These are phyloP conservation scores for Berkeleyomyces basicola DNA, from an alignment of 2,329 filamentous ascomycete species.

Conservation along the genomic window DNA sequence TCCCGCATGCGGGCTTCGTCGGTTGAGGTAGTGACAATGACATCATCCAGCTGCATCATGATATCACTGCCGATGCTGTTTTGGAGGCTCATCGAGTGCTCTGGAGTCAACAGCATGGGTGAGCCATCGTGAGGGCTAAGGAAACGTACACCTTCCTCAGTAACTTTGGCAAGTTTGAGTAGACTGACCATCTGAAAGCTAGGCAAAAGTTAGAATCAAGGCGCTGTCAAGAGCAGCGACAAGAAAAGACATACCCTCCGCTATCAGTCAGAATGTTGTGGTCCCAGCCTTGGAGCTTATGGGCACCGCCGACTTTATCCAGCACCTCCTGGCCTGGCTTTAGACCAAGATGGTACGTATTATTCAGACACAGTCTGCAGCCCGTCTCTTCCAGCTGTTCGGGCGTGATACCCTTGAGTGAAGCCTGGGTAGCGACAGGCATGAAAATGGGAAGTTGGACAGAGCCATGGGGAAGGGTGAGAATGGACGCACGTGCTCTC, in stretches of 20 bases:
- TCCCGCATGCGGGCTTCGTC: slow-evolving; percentile 77
- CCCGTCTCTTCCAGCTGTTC: slow-evolving; percentile 80
- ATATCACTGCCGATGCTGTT: slow-evolving; percentile 97
- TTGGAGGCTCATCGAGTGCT: slow-evolving; percentile 90
- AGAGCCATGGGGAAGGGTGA: slow-evolving; percentile 79
- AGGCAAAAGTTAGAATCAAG: slow-evolving; percentile 3
- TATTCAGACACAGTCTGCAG: slow-evolving; percentile 86
- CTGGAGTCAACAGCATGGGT: slow-evolving; percentile 92
- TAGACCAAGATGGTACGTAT: slow-evolving; percentile 90
- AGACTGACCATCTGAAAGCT: slow-evolving; percentile 99
- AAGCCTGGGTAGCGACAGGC: slow-evolving; percentile 94
- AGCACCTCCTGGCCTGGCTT: slow-evolving; percentile 87
- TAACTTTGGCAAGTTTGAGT: slow-evolving; percentile 80
- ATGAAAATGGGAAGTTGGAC: slow-evolving; percentile 92
- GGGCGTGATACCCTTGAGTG: slow-evolving; percentile 83
- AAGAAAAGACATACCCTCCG: slow-evolving; percentile 38
- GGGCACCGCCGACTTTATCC: slow-evolving; percentile 76
- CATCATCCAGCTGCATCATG: slow-evolving; percentile 98
- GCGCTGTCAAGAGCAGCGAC: background rate
- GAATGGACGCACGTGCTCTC: slow-evolving; percentile 73
- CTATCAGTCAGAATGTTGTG: slow-evolving; percentile 84
- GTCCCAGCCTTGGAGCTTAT: slow-evolving; percentile 87
- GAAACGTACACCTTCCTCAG: slow-evolving; percentile 89
- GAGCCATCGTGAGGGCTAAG: slow-evolving; percentile 89
- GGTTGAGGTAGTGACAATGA: slow-evolving; percentile 88